These are phyloP conservation scores for Henckelia pumila DNA, from an alignment of 257 asterid genomes.

Conservation along the genomic window DNA sequence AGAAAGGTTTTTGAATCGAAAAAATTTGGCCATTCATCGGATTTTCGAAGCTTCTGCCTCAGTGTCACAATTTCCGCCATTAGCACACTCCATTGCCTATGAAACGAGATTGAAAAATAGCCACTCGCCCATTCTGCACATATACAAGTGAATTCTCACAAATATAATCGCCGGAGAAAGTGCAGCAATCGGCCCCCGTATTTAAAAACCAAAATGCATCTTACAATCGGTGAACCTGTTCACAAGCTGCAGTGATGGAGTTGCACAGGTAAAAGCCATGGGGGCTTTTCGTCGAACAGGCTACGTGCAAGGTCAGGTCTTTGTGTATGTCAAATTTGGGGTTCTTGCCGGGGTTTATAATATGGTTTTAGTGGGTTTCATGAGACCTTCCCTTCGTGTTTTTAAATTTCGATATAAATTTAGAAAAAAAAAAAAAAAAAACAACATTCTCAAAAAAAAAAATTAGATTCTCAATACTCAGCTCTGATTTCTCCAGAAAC, in stretches of 20 bases:
- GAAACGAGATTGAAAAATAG: neutral
- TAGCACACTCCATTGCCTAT: slow-evolving; percentile 27
- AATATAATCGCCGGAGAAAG: too few relatives aligned
- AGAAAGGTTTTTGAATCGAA: slow-evolving; percentile 30
- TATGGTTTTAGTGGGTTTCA: too few relatives aligned
- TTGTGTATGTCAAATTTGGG: too few relatives aligned
- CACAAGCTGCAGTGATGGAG: neutral
- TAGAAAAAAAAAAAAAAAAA: too few relatives aligned
- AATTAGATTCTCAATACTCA: too few relatives aligned
- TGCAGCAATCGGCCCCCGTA: neutral
- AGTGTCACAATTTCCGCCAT: slow-evolving; percentile 33
- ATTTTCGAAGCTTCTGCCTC: slow-evolving; percentile 11
- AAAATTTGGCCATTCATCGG: slow-evolving; percentile 39
- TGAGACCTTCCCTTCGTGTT: too few relatives aligned
- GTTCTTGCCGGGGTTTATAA: too few relatives aligned
- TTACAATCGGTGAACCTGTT: neutral
- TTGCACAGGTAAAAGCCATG: neutral
- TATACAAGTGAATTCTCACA: neutral
- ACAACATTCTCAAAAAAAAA: too few relatives aligned
- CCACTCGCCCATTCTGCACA: neutral
- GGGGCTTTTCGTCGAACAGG: neutral
- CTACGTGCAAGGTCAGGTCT: neutral
- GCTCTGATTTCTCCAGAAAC: too few relatives aligned
- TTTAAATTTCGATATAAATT: too few relatives aligned
- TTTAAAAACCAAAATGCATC: neutral